Evolutionary conservation across 1,139 yeast species (phyloP), one percentile per base, ranked within the genome.

Genomic region (Nematodospora anomalae): DNA sequence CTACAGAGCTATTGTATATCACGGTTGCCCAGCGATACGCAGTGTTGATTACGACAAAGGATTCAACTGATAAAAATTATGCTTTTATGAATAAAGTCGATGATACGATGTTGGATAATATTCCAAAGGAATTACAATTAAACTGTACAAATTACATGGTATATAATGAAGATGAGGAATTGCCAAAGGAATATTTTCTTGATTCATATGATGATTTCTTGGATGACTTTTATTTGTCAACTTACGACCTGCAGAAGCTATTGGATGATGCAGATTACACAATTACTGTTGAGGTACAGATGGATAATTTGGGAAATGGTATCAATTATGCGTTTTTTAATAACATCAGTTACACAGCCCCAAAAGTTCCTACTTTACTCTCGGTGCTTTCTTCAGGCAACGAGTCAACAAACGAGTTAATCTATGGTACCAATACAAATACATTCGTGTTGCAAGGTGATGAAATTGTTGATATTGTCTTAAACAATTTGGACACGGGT

Each of bases 401-500:
- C 13, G 64, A 72, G 24, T 76, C 79, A n/a, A 58, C 63, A 3
- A 69, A 77, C 36, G 60, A 68, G 3, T 52, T 58, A 12, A 73
- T 83, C 22, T 84, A 84, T 51, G 92, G 94, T 35, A 67, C 82
- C 25, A 83, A 83, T 55, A 76, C 83, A 27, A 72, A 83, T 52
- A 57, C 84, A 0, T 77, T 71, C 57, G 77, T 83, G 4, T 64
- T 84, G 32, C 79, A 78, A 50, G 62, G 71, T 23, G 74, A 77
- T 43, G 89, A 83, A 41, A 66, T 80, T 33, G 75, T 87, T 32
- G 95, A 87, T 50, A 64, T 87, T 38, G 77, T 84, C 7, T 60
- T 87, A 31, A 85, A 86, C 55, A 83, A 87, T 42, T 58, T 64
- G 41, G 95, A 87, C 59, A 86, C 88, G 35, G 94, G 94, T 63